These are phyloP conservation scores for Rosellinia necatrix DNA, from an alignment of 2,329 filamentous ascomycete species.

Conservation along the genomic window DNA sequence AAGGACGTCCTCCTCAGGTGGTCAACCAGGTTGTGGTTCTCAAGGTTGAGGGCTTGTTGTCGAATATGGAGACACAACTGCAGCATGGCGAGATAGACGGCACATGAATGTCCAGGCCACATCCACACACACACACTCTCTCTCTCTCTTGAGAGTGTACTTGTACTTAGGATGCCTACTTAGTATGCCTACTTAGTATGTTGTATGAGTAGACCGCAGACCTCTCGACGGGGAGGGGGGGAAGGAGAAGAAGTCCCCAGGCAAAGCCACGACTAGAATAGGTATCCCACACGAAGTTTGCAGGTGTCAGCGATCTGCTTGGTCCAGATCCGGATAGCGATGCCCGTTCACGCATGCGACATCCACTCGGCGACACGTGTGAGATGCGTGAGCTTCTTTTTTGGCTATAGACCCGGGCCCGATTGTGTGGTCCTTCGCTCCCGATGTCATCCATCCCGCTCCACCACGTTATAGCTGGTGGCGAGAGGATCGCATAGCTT, in stretches of 20 bases:
- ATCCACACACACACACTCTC: no score
- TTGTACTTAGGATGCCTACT: no score
- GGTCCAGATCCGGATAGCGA: conserved; percentile 8
- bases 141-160: no score
- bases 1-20: no score
- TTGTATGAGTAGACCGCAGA: not conserved
- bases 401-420: conserved; percentile 18
- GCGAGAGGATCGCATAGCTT: not conserved
- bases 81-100: no score
- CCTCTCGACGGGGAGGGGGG: not conserved
- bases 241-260: not conserved
- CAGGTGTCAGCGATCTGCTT: conserved; percentile 8
- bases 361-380: conserved; percentile 17
- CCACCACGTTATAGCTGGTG: not conserved
- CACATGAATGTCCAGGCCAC: no score
- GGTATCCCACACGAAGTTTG: conserved; percentile 18
- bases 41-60: no score
- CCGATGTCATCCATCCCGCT: not conserved
- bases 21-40: no score
- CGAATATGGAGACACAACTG: no score
- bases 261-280: not conserved
- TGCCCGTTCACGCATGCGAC: conserved; percentile 10
- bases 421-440: conserved; percentile 19
- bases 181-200: no score
- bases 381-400: conserved; percentile 19